A percentile compares a stretch with the other conserved stretches of the same genome.
phyloP scores from a whole-genome alignment of 768 basidiomycete genomes.

The Russula virescens region DNA sequence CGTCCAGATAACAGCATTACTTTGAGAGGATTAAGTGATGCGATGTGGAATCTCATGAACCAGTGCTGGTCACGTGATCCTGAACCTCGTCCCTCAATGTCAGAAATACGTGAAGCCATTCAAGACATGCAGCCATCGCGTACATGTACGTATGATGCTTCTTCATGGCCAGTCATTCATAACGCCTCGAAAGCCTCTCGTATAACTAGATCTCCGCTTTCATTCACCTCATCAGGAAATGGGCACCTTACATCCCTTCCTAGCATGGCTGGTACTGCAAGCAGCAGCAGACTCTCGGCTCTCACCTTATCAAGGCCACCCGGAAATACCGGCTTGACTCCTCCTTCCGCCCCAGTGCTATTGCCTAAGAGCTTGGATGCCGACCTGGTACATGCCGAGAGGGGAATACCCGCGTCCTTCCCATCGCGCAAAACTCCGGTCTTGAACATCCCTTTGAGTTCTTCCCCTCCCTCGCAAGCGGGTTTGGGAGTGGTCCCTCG shows the following conservation, averaged over 20 bases:
- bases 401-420: not conserved
- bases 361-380: not conserved
- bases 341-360: not conserved
- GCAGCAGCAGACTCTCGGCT: not conserved
- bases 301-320: conserved; percentile 4
- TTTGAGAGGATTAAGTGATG: conserved; percentile 33
- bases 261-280: not conserved
- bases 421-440: not conserved
- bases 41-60: conserved; percentile 40
- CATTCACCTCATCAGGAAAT: not conserved
- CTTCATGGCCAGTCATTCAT: not conserved
- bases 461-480: conserved; percentile 10
- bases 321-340: not conserved
- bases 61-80: conserved; percentile 42
- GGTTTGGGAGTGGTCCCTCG: not conserved
- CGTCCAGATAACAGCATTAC: conserved; percentile 32
- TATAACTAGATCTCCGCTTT: not conserved
- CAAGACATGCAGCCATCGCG: conserved; percentile 13
- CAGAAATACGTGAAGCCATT: conserved; percentile 29
- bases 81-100: conserved; percentile 36
- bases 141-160: conserved; percentile 3
- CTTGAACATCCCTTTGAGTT: conserved; percentile 13
- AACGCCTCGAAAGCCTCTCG: conserved; percentile 4
- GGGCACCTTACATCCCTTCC: not conserved
- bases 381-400: not conserved